Percentiles rank a stretch among this genome's conserved stretches.
These are phyloP conservation scores for Cercophora newfieldiana DNA, from an alignment of 495 filamentous ascomycete species.

Conservation along the genomic window DNA sequence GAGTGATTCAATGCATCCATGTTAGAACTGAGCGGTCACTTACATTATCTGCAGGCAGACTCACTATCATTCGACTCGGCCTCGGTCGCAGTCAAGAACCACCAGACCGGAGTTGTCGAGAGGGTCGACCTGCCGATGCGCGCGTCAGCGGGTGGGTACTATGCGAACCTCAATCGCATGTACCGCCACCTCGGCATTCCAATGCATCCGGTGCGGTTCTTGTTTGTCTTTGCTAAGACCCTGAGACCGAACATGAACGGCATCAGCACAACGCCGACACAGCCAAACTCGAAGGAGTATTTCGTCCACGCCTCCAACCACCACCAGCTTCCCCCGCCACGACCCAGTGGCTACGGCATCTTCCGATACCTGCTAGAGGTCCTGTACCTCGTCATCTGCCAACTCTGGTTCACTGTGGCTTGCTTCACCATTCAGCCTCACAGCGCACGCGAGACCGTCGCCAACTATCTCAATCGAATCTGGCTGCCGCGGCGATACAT, in stretches of 20 bases:
- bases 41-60: constrained; percentile 36
- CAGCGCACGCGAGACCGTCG: constrained; percentile 40
- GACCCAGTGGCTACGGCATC: constrained; percentile 24
- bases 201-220: constrained; percentile 48
- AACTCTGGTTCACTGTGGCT: constrained; percentile 34
- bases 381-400: constrained; percentile 41
- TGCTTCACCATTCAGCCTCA: constrained; percentile 41
- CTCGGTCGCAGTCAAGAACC: constrained; percentile 36
- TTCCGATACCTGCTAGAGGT: constrained; percentile 40
- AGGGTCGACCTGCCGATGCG: constrained; percentile 61
- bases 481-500: constrained; percentile 45
- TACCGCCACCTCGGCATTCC: constrained; percentile 52
- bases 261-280: background rate
- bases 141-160: constrained; percentile 55
- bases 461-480: constrained; percentile 47
- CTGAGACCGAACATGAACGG: background rate
- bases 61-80: constrained; percentile 44
- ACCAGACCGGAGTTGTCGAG: constrained; percentile 17
- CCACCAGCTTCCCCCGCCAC: constrained; percentile 47
- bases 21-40: constrained; percentile 7
- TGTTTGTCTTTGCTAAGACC: constrained; percentile 41
- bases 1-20: constrained; percentile 20
- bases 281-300: constrained; percentile 11
- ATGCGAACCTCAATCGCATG: constrained; percentile 54
- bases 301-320: constrained; percentile 53